Conservation (phyloP, 78 protist species). For the Dictyostelium capitatum region DNA sequence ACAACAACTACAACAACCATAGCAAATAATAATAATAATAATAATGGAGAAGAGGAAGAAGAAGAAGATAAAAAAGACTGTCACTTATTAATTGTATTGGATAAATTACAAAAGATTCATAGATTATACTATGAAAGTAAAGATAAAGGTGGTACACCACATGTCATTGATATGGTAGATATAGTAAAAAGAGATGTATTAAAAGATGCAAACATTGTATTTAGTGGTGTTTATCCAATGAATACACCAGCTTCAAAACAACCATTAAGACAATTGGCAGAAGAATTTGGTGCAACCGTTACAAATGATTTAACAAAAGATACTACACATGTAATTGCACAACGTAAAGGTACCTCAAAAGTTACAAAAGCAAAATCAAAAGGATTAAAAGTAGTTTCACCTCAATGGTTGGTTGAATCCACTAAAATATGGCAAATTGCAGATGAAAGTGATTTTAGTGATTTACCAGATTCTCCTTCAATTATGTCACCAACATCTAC, state of each 20-base stretch:
- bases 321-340: slow-evolving; percentile 64
- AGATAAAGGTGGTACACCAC: slow-evolving; percentile 6
- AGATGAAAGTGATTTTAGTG: slow-evolving; percentile 18
- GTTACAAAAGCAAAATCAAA: slow-evolving; percentile 37
- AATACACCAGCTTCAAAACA: slow-evolving; percentile 26
- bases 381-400: slow-evolving; percentile 25
- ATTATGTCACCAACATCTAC: background rate
- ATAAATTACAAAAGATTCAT: slow-evolving; percentile 29
- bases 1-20: background rate
- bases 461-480: background rate
- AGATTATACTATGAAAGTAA: slow-evolving; percentile 10
- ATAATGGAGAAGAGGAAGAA: background rate
- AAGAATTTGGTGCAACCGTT: slow-evolving; percentile 30
- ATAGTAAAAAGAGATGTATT: slow-evolving; percentile 36
- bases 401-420: slow-evolving; percentile 23
- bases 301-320: slow-evolving; percentile 25
- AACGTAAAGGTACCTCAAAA: slow-evolving; percentile 47
- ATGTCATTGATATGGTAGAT: slow-evolving; percentile 46
- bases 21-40: background rate
- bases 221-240: slow-evolving; percentile 71
- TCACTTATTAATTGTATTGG: slow-evolving; percentile 27
- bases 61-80: background rate
- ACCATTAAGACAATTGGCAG: slow-evolving; percentile 44
- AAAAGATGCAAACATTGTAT: slow-evolving; percentile 19
- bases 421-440: slow-evolving; percentile 9